Conservation (phyloP, 257 asterid species). For the Cinchona pubescens region DNA sequence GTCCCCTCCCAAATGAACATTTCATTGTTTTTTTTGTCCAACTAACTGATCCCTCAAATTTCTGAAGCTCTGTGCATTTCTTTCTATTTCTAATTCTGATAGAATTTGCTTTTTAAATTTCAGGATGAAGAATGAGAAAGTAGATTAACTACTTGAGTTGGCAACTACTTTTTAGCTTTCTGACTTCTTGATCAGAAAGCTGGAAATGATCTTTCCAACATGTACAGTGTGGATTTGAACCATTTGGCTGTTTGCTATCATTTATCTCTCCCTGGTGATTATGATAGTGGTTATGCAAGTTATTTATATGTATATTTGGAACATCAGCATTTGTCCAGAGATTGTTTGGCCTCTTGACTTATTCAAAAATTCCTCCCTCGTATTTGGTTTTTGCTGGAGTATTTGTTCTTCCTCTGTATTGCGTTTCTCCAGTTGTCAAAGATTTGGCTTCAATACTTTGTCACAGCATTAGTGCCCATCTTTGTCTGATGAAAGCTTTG, state of each 20-base stretch:
- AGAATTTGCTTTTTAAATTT: constrained; percentile 10
- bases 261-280: background rate
- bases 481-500: background rate
- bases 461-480: background rate
- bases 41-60: background rate
- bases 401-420: background rate
- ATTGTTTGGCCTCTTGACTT: background rate
- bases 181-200: background rate
- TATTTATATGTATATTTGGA: constrained; percentile 6
- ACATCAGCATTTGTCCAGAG: constrained; percentile 2
- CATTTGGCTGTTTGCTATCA: background rate
- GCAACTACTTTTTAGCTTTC: background rate
- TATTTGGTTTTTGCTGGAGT: background rate
- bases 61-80: background rate
- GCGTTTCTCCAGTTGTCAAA: background rate
- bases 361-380: background rate
- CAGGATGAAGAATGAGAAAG: constrained; percentile 20
- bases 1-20: background rate
- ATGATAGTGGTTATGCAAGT: background rate
- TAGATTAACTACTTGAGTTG: constrained; percentile 12
- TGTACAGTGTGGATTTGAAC: constrained; percentile 17
- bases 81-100: background rate
- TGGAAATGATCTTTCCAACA: background rate
- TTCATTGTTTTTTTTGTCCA: too few species aligned
- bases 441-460: background rate